phyloP scores from a whole-genome alignment of 2,329 filamentous ascomycete genomes.

The Talaromyces sp. region DNA sequence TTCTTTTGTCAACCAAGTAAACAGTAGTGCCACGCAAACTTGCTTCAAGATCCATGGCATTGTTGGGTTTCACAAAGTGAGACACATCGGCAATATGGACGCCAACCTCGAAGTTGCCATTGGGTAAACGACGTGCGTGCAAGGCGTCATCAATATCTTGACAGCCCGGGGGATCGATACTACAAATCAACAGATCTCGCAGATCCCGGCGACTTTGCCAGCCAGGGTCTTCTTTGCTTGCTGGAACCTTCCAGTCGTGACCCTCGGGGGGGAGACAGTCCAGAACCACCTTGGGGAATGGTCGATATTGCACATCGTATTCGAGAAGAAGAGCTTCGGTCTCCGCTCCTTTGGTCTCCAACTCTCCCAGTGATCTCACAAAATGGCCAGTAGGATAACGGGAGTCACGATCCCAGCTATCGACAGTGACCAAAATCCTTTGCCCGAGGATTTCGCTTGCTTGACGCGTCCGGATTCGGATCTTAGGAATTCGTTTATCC shows the following conservation, averaged over 20 bases:
- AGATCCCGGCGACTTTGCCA: constrained; percentile 84
- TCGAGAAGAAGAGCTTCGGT: constrained; percentile 91
- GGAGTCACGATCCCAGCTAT: constrained; percentile 91
- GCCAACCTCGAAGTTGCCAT: constrained; percentile 92
- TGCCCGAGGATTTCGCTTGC: constrained; percentile 84
- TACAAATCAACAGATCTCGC: constrained; percentile 82
- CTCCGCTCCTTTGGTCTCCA: constrained; percentile 96
- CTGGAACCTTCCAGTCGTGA: constrained; percentile 87
- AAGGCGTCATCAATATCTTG: constrained; percentile 98
- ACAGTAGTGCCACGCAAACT: constrained; percentile 93
- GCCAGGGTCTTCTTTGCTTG: constrained; percentile 70
- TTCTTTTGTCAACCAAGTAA: constrained; percentile 96
- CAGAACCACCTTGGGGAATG: constrained; percentile 90
- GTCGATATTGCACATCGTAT: constrained; percentile 95
- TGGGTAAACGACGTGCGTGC: constrained; percentile 75
- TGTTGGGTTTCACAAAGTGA: constrained; percentile 94
- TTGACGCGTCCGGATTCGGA: constrained; percentile 84
- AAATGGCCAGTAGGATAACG: constrained; percentile 91
- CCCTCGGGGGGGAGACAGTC: constrained; percentile 89
- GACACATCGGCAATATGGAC: constrained; percentile 99
- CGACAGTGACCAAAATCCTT: constrained; percentile 85
- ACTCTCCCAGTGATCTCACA: constrained; percentile 81
- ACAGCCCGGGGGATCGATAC: constrained; percentile 92
- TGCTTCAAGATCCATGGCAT: constrained; percentile 93
- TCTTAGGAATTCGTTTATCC: constrained; percentile 97